Conservation (phyloP, 257 asterid genomes). For the Plantago ovata region DNA sequence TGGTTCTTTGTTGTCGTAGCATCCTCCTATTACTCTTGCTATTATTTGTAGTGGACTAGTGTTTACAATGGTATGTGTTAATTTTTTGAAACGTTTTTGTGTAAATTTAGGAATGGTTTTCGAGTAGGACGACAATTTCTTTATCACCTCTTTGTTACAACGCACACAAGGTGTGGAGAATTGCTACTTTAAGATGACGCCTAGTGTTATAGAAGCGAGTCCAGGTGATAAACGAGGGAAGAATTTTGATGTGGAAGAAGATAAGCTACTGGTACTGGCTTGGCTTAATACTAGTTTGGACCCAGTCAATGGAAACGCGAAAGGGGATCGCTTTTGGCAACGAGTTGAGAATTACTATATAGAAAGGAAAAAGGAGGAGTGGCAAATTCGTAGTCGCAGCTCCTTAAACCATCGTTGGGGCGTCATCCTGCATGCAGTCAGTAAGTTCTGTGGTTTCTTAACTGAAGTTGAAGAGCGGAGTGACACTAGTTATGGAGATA, state of each 20-base stretch:
- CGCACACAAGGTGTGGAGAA: not conserved
- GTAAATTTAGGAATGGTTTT: not conserved
- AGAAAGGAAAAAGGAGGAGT: not conserved
- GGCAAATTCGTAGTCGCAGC: not conserved
- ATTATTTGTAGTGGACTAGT: too few relatives aligned
- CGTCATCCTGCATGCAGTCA: not conserved
- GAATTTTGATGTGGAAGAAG: not conserved
- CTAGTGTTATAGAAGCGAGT: not conserved
- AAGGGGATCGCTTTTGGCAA: not conserved
- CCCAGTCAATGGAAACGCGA: not conserved
- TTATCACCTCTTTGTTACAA: not conserved
- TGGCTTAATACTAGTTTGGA: constrained; percentile 7
- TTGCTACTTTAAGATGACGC: not conserved
- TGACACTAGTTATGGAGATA: not conserved
- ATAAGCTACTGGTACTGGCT: not conserved
- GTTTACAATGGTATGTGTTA: too few relatives aligned
- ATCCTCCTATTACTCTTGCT: too few relatives aligned
- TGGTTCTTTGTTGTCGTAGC: too few relatives aligned
- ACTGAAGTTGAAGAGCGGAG: not conserved
- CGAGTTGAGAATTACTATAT: not conserved
- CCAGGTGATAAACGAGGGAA: not conserved
- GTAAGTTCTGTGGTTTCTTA: not conserved
- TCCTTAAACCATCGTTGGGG: constrained; percentile 1
- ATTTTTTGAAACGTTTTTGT: too few relatives aligned
- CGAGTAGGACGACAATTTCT: not conserved